These are phyloP conservation scores for Fusarium verrucosum DNA, from an alignment of 2,329 filamentous ascomycete species.

Conservation along the genomic window DNA sequence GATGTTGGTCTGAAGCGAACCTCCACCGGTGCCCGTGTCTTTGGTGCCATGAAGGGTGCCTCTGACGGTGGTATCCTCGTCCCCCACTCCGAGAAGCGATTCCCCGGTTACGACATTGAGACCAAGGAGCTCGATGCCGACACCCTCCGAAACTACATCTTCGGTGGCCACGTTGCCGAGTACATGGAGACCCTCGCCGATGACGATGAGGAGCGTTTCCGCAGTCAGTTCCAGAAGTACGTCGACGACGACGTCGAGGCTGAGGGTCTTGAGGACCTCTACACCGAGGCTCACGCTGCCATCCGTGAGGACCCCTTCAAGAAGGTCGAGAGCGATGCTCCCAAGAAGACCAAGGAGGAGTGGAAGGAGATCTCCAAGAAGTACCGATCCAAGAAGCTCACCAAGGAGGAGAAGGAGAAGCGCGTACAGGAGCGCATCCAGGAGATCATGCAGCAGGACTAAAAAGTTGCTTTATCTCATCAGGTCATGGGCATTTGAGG, in stretches of 20 bases:
- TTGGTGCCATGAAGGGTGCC: conserved; percentile 99
- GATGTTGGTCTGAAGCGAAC: conserved; percentile 98
- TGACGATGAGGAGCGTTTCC: conserved; percentile 99
- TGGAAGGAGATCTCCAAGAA: conserved; percentile 97
- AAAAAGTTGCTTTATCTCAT: conserved; percentile 44
- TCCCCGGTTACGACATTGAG: conserved; percentile 98
- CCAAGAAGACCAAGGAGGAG: conserved; percentile 97
- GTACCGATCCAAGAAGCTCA: conserved; percentile 80
- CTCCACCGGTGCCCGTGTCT: conserved; percentile 98
- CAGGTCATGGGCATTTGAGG: conserved; percentile 41
- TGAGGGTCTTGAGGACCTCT: conserved; percentile 95
- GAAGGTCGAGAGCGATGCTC: conserved; percentile 77
- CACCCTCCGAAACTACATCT: conserved; percentile 99
- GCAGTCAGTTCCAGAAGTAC: conserved; percentile 97
- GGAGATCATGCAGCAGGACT: conserved; percentile 70
- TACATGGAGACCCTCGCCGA: conserved; percentile 99
- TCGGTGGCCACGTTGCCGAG: conserved; percentile 96
- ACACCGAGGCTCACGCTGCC: conserved; percentile 91
- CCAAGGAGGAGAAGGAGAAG: conserved; percentile 82
- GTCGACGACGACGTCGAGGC: conserved; percentile 97
- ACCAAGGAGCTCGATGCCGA: conserved; percentile 97
- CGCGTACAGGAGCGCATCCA: conserved; percentile 92
- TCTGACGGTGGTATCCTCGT: conserved; percentile 97
- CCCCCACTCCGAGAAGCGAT: conserved; percentile 99
- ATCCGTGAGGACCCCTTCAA: conserved; percentile 99